Evolutionary conservation across 495 filamentous ascomycete species (phyloP), one percentile per base, ranked within the genome.

Genomic region (Jackrogersella minutella): DNA sequence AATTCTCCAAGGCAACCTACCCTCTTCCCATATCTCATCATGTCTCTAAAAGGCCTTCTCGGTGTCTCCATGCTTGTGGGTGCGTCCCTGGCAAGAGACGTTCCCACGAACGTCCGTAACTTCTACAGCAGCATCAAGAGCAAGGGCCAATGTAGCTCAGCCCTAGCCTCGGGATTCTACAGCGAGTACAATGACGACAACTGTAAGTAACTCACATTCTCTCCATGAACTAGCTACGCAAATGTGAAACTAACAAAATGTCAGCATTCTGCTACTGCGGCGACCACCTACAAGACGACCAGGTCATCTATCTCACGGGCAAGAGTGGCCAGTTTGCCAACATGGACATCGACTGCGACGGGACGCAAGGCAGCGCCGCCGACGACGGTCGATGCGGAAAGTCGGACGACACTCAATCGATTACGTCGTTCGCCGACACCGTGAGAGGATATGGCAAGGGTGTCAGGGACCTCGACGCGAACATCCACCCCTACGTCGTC

Each of bases 291-390:
- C 16, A 62, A 14, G 72, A 75, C 58, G 51, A 67, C 34, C 59
- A 62, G 22, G 69, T 79, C 57, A 71, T 80, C 51, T 82, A 79
- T 62, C 49, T 80, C 66, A 68, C 76, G 40, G 78, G 78, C 0
- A 50, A 62, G 4, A 64, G 69, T 51, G 64, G 66, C 43, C 58
- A 68, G 11, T 61, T 79, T 10, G 74, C 76, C 24, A 79, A 86
- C 73, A 89, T 90, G 86, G 88, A 90, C 69, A 79, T 91, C 53
- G 87, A 90, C 74, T 90, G 88, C 70, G 87, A 91, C 68, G 88
- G 88, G 5, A 71, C 74, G n/a, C 80, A 86, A 56, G 71, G 75
- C 8, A 68, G 75, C 3, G 71, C 72, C 0, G 84, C 83, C 0
- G 82, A 82, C 56, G 77, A 81, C 55, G 75, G 77, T 28, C 75